A percentile compares a stretch with the other conserved stretches of the same genome.
Evolutionary conservation across 345 rosid species (phyloP).

Genomic region (Syzygium grande): DNA sequence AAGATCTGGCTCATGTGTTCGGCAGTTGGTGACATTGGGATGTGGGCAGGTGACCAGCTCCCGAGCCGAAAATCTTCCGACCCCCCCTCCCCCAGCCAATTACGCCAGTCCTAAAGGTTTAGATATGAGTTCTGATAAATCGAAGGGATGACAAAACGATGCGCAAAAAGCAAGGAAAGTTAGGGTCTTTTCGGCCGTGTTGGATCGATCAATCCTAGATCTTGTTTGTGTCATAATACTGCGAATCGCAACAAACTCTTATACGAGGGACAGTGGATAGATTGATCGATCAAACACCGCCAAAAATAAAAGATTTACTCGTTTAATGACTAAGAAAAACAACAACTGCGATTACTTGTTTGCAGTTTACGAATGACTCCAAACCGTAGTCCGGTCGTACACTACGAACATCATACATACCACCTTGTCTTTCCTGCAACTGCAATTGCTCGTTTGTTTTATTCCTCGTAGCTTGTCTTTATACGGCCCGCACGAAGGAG

Average conservation of each 20-base stretch:
- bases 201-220: no score
- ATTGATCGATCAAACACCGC: no score
- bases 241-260: background rate
- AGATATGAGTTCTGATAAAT: no score
- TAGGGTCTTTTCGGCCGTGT: background rate
- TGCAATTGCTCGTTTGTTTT: background rate
- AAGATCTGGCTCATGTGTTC: background rate
- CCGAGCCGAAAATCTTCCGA: background rate
- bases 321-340: background rate
- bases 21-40: background rate
- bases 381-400: background rate
- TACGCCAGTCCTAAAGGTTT: background rate
- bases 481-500: background rate
- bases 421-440: background rate
- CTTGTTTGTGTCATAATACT: background rate
- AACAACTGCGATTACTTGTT: background rate
- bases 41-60: background rate
- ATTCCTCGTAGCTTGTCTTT: background rate
- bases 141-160: no score
- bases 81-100: background rate
- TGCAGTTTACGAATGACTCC: background rate
- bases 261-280: no score
- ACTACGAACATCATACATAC: background rate
- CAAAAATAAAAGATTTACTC: no score
- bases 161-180: rapidly evolving